Evolutionary conservation across 164 flowering plant species (phyloP), one percentile per base, ranked within the genome.

Genomic region (Nelumbo lutea): DNA sequence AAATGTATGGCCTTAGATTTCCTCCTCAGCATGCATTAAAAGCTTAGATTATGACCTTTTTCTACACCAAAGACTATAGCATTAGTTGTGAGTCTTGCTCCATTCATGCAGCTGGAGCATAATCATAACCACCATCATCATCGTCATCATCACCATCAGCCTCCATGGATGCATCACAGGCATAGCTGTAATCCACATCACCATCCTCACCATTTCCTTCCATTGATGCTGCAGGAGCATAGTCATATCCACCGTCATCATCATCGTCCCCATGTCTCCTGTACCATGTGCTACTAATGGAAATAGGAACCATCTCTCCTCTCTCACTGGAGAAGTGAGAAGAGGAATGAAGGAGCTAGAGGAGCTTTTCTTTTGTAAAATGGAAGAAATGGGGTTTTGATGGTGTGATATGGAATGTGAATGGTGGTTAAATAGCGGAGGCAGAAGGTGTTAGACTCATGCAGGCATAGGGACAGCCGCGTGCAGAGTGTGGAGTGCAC

Each of bases 51-150:
- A 27, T 27, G 27, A 27, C 27, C 27, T 27, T 27, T 27, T 27
- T 27, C 27, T 27, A 27, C 27, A 27, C 27, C 27, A 27, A 27
- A 27, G 27, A 27, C 27, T 27, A 27, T 27, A 27, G 27, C 27
- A 27, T 27, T 27, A 27, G 27, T 27, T 27, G 27, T 27, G 27
- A 27, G 27, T 27, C 27, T 27, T 27, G 27, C 27, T 27, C 7
- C 48, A 56, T 61, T 64, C 61, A 59, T 61, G 66, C 72, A 65
- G 69, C 69, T 42, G 77, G 76, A 68, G 76, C 76, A 68, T 55
- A 73, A 58, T 68, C 75, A 62, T 62, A 72, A 39, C 70, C 70
- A 66, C 48, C 27, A 27, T 51, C 66, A 42, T 66, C 69, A 47
- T 66, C 45, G 6, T 72, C 67, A 9, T 67, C 74, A 50, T 65